phyloP scores from a whole-genome alignment of 2,329 filamentous ascomycete genomes.

The Cercospora canescens region DNA sequence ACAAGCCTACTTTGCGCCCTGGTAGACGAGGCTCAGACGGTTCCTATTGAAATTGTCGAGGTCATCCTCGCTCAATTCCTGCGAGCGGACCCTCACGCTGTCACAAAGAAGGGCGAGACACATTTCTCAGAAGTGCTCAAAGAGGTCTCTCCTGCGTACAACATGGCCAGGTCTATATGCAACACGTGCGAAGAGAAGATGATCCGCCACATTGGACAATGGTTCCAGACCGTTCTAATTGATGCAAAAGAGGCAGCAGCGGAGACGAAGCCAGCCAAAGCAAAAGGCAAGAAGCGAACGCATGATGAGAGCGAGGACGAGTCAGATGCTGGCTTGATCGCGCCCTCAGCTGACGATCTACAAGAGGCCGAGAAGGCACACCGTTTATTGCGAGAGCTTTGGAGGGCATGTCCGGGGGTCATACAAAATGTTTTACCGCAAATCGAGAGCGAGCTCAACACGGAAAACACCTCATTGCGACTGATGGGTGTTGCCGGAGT shows the following conservation, averaged over 20 bases:
- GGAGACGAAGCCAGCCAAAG: conserved; percentile 50
- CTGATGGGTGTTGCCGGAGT: conserved; percentile 89
- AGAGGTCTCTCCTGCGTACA: conserved; percentile 87
- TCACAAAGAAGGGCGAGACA: conserved; percentile 46
- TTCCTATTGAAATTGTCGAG: conserved; percentile 83
- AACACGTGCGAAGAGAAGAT: conserved; percentile 89
- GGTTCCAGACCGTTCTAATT: conserved; percentile 95
- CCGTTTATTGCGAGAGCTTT: conserved; percentile 83
- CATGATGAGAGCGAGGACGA: conserved; percentile 44
- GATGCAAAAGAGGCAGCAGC: conserved; percentile 61
- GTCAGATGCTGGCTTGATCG: conserved; percentile 39
- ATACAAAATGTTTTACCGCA: conserved; percentile 92
- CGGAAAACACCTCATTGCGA: conserved; percentile 84
- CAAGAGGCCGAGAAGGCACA: conserved; percentile 89
- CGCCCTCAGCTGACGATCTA: conserved; percentile 77
- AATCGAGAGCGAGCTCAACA: conserved; percentile 85
- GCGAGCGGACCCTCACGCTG: conserved; percentile 70
- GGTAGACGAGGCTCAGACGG: conserved; percentile 77
- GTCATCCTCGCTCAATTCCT: conserved; percentile 95
- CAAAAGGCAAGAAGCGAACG: conserved; percentile 40
- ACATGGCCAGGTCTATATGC: conserved; percentile 94
- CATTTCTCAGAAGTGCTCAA: conserved; percentile 54
- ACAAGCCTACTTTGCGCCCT: conserved; percentile 80
- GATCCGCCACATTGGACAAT: conserved; percentile 90
- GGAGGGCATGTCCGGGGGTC: conserved; percentile 85